Conservation (phyloP, 192 early-diverging fungal species). For the Gigaspora rosea region DNA sequence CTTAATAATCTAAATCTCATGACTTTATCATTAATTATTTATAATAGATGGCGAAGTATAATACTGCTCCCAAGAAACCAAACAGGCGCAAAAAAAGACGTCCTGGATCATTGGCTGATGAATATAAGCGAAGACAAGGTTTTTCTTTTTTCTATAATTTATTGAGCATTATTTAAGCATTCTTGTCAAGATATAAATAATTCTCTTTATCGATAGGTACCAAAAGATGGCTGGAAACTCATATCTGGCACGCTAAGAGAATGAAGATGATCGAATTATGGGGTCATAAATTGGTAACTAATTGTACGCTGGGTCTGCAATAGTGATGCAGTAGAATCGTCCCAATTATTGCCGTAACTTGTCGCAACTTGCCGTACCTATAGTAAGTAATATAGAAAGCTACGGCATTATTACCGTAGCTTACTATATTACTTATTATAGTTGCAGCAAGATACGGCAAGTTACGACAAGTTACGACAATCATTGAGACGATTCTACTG, state of each 20-base stretch:
- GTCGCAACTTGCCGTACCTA: too few species aligned
- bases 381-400: too few species aligned
- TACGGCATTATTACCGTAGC: too few species aligned
- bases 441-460: too few species aligned
- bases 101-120: constrained; percentile 3
- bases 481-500: too few species aligned
- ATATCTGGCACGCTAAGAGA: constrained; percentile 98
- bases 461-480: too few species aligned
- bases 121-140: constrained; percentile 26
- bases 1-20: neutral
- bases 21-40: neutral
- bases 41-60: constrained; percentile 14
- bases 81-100: constrained; percentile 25
- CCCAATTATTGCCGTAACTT: too few species aligned
- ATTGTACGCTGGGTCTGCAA: neutral
- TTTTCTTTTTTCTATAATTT: too few species aligned
- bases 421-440: too few species aligned
- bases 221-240: constrained; percentile 93
- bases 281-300: constrained; percentile 72
- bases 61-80: constrained; percentile 7
- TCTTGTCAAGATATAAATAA: neutral
- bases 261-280: constrained; percentile 91
- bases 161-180: too few species aligned
- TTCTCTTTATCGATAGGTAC: constrained; percentile 20
- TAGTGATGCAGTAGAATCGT: too few species aligned